phyloP scores from a whole-genome alignment of 139 green algal genomes.

The Edaphochlamys debaryana region DNA sequence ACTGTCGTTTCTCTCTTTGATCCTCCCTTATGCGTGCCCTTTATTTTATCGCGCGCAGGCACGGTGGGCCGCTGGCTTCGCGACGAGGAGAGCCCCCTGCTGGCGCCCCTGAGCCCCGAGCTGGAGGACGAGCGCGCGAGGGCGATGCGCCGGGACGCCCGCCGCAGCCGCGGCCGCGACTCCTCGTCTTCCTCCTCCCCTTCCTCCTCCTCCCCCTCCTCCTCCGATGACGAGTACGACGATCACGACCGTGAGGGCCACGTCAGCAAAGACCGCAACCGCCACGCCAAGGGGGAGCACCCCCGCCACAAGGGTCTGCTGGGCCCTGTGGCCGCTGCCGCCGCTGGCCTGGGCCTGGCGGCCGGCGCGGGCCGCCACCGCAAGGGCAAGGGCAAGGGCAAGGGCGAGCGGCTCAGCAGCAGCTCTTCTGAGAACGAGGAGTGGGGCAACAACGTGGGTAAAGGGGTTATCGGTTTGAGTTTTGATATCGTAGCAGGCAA shows the following conservation, averaged over 20 bases:
- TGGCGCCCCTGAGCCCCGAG: conserved; percentile 12
- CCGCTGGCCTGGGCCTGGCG: background rate
- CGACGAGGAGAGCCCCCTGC: conserved; percentile 21
- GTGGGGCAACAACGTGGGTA: conserved; percentile 7
- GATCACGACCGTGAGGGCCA: no score
- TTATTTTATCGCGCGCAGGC: background rate
- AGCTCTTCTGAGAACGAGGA: background rate
- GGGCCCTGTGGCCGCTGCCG: background rate
- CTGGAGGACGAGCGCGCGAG: background rate
- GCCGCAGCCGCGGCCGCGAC: background rate
- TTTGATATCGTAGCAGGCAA: no score
- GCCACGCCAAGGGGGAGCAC: no score
- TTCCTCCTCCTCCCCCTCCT: no score
- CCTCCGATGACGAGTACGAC: background rate
- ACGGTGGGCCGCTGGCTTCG: background rate
- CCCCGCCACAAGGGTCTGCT: no score
- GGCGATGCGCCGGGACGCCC: background rate
- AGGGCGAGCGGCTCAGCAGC: no score
- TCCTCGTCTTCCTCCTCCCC: no score
- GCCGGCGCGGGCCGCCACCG: background rate
- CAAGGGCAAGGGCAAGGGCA: background rate
- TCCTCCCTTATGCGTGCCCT: background rate
- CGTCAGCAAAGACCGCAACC: no score
- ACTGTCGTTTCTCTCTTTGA: no score
- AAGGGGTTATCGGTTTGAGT: no score